A percentile compares a stretch with the other conserved stretches of the same genome.
Evolutionary conservation across 371 early-diverging fungal genomes (phyloP).

Genomic region (Mortierella sp.): DNA sequence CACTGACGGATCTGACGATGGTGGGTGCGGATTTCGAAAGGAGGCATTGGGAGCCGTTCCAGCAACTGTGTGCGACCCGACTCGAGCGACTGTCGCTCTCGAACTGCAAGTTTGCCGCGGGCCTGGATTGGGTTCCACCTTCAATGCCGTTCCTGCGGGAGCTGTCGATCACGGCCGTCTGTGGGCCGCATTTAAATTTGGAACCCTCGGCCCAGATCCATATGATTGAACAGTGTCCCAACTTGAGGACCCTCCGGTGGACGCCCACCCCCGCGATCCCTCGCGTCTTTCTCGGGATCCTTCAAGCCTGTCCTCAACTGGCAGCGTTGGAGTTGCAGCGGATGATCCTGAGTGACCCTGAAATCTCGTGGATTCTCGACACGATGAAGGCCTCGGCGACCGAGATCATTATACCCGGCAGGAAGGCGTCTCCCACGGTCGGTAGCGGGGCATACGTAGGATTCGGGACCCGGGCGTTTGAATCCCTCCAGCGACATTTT

Average conservation of each 20-base stretch:
- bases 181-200: background rate
- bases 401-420: background rate
- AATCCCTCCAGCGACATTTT: background rate
- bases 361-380: background rate
- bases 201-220: background rate
- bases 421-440: background rate
- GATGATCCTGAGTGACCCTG: background rate
- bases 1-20: background rate
- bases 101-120: background rate
- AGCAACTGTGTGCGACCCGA: background rate
- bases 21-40: background rate
- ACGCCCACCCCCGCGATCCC: background rate
- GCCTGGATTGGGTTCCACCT: background rate
- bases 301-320: background rate
- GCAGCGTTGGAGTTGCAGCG: background rate
- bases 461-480: background rate
- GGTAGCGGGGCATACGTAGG: background rate
- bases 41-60: background rate
- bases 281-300: background rate
- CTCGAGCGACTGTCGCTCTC: background rate
- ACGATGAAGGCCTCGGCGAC: background rate
- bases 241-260: background rate
- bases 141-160: background rate
- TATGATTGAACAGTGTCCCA: background rate
- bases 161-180: background rate